These are phyloP conservation scores for Dioszegia crocea DNA, from an alignment of 768 basidiomycete species.

Conservation along the genomic window DNA sequence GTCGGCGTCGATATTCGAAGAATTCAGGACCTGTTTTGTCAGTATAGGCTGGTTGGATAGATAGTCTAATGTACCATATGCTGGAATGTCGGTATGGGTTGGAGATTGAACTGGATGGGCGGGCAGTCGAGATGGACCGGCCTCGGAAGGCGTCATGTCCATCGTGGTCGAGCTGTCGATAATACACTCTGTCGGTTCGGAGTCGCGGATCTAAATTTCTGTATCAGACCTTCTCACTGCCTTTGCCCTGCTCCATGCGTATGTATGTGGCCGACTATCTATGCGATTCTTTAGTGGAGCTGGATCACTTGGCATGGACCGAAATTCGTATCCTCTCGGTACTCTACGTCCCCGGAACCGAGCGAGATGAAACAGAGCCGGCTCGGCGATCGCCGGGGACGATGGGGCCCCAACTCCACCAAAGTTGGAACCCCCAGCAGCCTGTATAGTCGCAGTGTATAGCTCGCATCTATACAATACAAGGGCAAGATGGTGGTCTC, in stretches of 20 bases:
- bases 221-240: too few species aligned
- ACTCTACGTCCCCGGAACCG: too few species aligned
- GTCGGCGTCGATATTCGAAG: constrained; percentile 37
- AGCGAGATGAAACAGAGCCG: neutral
- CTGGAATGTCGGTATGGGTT: neutral
- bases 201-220: too few species aligned
- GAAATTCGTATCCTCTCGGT: too few species aligned
- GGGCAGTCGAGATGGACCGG: constrained; percentile 2
- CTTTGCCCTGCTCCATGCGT: too few species aligned
- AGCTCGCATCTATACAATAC: neutral
- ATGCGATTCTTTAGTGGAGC: too few species aligned
- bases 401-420: too few species aligned
- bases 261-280: too few species aligned
- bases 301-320: too few species aligned
- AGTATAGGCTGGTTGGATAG: neutral
- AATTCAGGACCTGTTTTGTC: constrained; percentile 29
- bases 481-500: constrained; percentile 1
- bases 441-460: neutral
- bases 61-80: neutral
- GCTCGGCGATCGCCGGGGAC: neutral
- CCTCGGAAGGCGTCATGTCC: neutral
- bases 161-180: neutral
- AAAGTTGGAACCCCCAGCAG: too few species aligned
- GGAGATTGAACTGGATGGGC: neutral
- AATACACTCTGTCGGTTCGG: too few species aligned